Base-by-base conservation (phyloP, 371 early-diverging fungal species). In the Actinomortierella ambigua region DNA sequence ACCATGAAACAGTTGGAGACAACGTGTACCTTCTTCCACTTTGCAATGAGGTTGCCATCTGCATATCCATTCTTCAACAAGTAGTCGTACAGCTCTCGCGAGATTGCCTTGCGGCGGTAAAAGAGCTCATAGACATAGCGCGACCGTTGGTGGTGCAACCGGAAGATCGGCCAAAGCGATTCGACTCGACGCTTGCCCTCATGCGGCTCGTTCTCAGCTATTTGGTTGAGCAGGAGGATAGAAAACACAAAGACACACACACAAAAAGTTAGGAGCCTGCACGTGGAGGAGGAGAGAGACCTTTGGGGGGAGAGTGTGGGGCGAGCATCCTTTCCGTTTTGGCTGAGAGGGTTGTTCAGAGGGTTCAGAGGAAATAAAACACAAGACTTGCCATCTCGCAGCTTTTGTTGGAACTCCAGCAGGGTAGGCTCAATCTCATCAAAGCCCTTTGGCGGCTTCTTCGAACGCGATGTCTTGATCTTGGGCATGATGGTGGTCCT, bases 11-110 rank as follows among this genome's bases (percentile, higher is more conserved):
- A n/a, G n/a, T n/a, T n/a, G n/a, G n/a, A n/a, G n/a, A n/a, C n/a
- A n/a, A n/a, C n/a, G n/a, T n/a, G n/a, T 78, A 91, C 94, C 90
- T 97, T 99, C 75, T 92, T 90, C 99, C 99, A 99, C 63, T 98
- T 98, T 9, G 96, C 98, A 75, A 98, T 98, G 43, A 99, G 79
- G 65, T 85, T 90, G n/a, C 80, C 91, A 77, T 99, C 99, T 1
- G 95, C 98, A 68, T 94, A 93, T 42, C 91, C 91, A 66, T 95
- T 85, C 69, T 96, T 93, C 42, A 97, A 51, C 68, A 94, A 88
- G 68, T 93, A 98, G 59, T 96, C 93, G 75, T 96, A 99, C 24
- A 98, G 77, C 57, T 93, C 93, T 59, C 88, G 86, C 34, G 94
- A 90, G 54, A 99, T 99, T 20, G 94, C 92, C 66, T 95, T 89